Evolutionary conservation across 1,284 basidiomycete species (phyloP).

Genomic region (Agroathelia rolfsii): DNA sequence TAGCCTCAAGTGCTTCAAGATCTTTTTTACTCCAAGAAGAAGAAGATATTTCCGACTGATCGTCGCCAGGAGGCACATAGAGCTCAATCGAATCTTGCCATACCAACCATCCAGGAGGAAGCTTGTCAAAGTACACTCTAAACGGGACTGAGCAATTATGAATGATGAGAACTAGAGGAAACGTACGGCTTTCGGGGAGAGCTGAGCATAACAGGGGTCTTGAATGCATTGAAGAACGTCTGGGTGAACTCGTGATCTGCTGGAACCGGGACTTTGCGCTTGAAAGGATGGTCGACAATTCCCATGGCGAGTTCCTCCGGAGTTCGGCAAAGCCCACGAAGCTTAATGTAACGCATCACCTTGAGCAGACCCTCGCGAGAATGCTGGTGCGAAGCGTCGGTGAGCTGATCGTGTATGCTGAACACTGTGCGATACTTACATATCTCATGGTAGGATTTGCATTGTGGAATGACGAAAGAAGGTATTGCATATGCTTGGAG

Average conservation of each 20-base stretch:
- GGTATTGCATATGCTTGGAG: constrained; percentile 40
- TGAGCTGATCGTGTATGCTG: constrained; percentile 3
- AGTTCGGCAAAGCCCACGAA: constrained; percentile 59
- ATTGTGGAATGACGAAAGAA: constrained; percentile 47
- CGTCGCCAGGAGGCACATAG: constrained; percentile 42
- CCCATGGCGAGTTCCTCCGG: constrained; percentile 50
- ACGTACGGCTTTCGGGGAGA: constrained; percentile 34
- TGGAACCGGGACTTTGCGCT: constrained; percentile 37
- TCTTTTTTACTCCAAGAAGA: constrained; percentile 49
- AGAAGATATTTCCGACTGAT: constrained; percentile 33
- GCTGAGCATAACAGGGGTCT: constrained; percentile 28
- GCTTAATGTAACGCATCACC: constrained; percentile 58
- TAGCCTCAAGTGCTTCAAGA: constrained; percentile 31
- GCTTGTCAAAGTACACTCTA: constrained; percentile 45
- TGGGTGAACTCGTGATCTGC: constrained; percentile 50
- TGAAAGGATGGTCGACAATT: constrained; percentile 47
- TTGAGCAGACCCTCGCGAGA: constrained; percentile 64
- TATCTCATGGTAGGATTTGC: constrained; percentile 59
- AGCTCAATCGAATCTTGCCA: constrained; percentile 37
- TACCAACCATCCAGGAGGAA: constrained; percentile 50
- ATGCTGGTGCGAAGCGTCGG: constrained; percentile 34
- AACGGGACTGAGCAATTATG: constrained; percentile 1
- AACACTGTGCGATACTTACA: constrained; percentile 28
- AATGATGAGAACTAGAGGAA: constrained; percentile 4
- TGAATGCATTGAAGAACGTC: constrained; percentile 44